Conservation (phyloP, 495 filamentous ascomycete genomes). For the Aspergillus affinis region DNA sequence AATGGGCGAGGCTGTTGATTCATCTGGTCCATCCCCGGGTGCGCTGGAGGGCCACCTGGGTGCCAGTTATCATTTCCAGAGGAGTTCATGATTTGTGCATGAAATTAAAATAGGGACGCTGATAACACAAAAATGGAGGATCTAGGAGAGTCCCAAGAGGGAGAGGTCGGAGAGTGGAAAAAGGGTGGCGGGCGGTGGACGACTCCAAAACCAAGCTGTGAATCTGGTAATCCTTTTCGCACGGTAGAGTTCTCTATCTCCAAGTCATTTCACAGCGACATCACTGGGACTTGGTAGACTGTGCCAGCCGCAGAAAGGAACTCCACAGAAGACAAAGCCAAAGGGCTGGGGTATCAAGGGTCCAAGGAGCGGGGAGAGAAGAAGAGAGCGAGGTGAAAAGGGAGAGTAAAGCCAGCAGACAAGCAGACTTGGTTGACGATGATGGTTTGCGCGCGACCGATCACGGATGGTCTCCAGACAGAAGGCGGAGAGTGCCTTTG, state of each 20-base stretch:
- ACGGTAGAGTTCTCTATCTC: slow-evolving; percentile 25
- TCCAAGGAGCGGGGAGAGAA: not conserved
- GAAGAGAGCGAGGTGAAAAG: slow-evolving; percentile 11
- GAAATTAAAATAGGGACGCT: slow-evolving; percentile 9
- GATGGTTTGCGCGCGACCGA: slow-evolving; percentile 47
- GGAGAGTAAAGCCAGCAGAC: slow-evolving; percentile 16
- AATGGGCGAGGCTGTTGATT: slow-evolving; percentile 46
- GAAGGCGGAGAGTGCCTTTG: slow-evolving; percentile 42
- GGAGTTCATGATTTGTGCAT: slow-evolving; percentile 42
- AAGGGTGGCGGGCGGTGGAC: slow-evolving; percentile 8
- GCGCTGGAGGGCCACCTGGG: slow-evolving; percentile 45
- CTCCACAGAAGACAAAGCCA: slow-evolving; percentile 9
- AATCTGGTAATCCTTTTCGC: slow-evolving; percentile 23
- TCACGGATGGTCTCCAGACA: slow-evolving; percentile 40
- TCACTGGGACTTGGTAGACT: slow-evolving; percentile 20
- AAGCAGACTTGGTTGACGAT: slow-evolving; percentile 21
- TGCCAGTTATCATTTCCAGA: slow-evolving; percentile 51
- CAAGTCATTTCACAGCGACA: slow-evolving; percentile 30
- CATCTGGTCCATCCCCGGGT: slow-evolving; percentile 48
- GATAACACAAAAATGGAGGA: not conserved
- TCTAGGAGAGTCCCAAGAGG: not conserved
- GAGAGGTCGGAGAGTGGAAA: not conserved
- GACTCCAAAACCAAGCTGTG: slow-evolving; percentile 16
- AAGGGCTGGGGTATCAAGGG: slow-evolving; percentile 1
- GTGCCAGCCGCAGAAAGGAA: slow-evolving; percentile 6